Base-by-base conservation (phyloP, 2,329 filamentous ascomycete species). In the Chaetomium strumarium region DNA sequence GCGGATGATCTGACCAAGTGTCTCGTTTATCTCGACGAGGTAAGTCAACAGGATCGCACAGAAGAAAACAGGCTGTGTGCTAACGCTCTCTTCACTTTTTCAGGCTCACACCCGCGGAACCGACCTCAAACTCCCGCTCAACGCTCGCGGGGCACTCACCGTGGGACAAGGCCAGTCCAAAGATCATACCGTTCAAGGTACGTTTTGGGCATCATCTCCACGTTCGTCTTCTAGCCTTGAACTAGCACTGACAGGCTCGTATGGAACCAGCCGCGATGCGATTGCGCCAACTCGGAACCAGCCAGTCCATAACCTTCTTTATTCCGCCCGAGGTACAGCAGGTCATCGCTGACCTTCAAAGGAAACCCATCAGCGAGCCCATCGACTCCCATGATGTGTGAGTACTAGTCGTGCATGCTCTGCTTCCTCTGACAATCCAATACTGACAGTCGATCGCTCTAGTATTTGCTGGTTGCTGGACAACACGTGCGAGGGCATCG, bases 291-390 rank as follows among this genome's bases (percentile, higher is more conserved):
- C 68, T 88, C 0, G 68, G 67, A 0, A 70, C 72, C 0, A 78
- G 77, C 0, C 82, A 86, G 51, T 77, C 76, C 0, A 63, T 86
- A 0, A 66, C 67, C 8, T 79, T 84, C 45, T 73, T 81, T 17
- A 74, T 77, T 0, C 80, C 82, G 0, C 78, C 76, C 0, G 82
- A 86, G 60, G 81, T 85, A 0, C 72, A 84, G 33, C 77, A 80
- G 29, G 83, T 76, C 55, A 84, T 87, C 31, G 58, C 77, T 0
- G 77, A 83, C 51, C 47, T 75, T 0, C 63, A 69, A 13, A 52
- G 61, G 0, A 72, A 74, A 43, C 55, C 41, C 0, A 19, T 46
- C 0, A 29, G 36, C 0, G 61, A 67, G 8, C 5, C 3, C 0
- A 52, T 77, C 1, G 65, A 76, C 47, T 81, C 79, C 0, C 62